Evolutionary conservation across 2,329 filamentous ascomycete genomes (phyloP).

Genomic region (Calonectria multiphialidica): DNA sequence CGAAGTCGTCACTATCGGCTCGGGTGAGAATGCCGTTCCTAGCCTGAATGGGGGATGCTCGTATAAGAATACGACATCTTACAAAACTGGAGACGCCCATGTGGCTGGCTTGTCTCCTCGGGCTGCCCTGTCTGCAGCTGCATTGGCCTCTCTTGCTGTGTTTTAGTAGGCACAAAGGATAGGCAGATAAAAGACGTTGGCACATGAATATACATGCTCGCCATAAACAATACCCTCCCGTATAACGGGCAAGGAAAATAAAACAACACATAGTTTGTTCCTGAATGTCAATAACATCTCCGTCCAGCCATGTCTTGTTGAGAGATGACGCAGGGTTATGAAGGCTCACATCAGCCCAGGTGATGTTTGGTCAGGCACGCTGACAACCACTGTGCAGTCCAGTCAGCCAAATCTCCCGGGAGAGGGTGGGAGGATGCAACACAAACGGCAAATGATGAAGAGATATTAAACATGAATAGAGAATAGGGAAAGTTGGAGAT

Average conservation of each 20-base stretch:
- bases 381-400: no score
- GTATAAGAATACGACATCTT: neutral
- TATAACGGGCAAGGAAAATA: no score
- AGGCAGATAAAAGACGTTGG: neutral
- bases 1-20: slow-evolving; percentile 44
- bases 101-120: neutral
- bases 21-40: slow-evolving; percentile 49
- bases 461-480: no score
- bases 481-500: no score
- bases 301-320: neutral
- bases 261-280: no score
- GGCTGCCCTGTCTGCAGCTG: neutral
- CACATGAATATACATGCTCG: neutral
- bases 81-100: neutral
- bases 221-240: neutral
- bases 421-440: no score
- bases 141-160: neutral
- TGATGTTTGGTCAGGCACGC: no score
- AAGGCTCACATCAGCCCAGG: neutral
- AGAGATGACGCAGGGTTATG: neutral
- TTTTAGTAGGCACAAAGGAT: neutral
- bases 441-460: no score
- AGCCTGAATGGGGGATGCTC: slow-evolving; percentile 30
- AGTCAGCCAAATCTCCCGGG: no score
- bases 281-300: no score